Conservation (phyloP, 2,329 filamentous ascomycete species). For the Trichophyton verrucosum region DNA sequence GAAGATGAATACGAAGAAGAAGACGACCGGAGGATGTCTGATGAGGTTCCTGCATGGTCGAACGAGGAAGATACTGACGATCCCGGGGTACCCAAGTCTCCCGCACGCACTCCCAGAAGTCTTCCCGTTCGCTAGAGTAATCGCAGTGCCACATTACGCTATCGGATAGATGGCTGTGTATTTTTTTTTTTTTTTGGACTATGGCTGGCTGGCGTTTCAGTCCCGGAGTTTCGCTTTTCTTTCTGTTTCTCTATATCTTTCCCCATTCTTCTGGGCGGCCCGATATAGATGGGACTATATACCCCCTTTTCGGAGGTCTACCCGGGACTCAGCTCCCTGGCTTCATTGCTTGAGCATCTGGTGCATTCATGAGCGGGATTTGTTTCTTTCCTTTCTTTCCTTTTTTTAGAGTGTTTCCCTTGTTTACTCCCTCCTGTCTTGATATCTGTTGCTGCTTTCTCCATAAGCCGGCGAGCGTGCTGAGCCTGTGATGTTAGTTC, state of each 20-base stretch:
- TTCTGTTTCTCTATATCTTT: not conserved
- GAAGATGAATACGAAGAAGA: slow-evolving; percentile 26
- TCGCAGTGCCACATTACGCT: not conserved
- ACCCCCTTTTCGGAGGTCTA: not conserved
- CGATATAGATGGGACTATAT: not conserved
- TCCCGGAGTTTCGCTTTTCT: not conserved
- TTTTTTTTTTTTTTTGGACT: not conserved
- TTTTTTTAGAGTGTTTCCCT: not conserved
- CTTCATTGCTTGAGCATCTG: not conserved
- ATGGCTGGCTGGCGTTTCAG: not conserved
- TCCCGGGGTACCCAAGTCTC: not conserved
- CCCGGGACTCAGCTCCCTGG: not conserved
- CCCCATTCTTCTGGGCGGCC: not conserved
- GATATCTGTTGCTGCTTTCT: not conserved
- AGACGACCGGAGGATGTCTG: slow-evolving; percentile 6
- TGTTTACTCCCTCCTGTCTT: not conserved
- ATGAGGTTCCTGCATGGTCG: not conserved
- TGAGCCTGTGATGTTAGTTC: not conserved
- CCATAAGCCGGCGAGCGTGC: too few species aligned
- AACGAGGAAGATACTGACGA: slow-evolving; percentile 25
- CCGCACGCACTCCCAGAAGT: not conserved
- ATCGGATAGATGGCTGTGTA: not conserved
- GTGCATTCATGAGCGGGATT: slow-evolving; percentile 3
- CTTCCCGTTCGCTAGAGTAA: not conserved
- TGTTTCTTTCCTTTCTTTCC: too few species aligned